Percentiles rank a stretch among this genome's conserved stretches.
Conservation (phyloP, 2,329 filamentous ascomycete species). For the Paraphaeosphaeria minitans region DNA sequence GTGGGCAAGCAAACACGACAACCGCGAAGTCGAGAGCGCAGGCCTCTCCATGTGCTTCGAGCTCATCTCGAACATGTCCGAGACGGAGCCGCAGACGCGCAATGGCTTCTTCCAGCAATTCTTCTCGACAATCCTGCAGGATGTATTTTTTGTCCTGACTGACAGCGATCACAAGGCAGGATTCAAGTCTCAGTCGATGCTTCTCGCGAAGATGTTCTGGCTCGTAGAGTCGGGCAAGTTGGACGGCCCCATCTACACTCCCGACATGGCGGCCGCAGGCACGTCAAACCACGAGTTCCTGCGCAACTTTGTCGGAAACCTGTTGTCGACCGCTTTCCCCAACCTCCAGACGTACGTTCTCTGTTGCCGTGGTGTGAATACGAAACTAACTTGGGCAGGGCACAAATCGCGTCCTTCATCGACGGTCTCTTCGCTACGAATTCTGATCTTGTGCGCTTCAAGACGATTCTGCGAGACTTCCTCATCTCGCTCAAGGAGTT, state of each 20-base stretch:
- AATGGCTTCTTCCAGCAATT: slow-evolving; percentile 98
- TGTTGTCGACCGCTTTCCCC: slow-evolving; percentile 88
- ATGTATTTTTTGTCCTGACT: slow-evolving; percentile 97
- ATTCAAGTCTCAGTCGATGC: slow-evolving; percentile 96
- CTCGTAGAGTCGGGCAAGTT: slow-evolving; percentile 91
- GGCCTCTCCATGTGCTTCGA: slow-evolving; percentile 98
- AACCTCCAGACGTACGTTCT: slow-evolving; percentile 83
- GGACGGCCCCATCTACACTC: slow-evolving; percentile 84
- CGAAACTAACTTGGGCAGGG: slow-evolving; percentile 57
- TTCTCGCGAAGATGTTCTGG: slow-evolving; percentile 94
- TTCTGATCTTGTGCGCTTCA: slow-evolving; percentile 90
- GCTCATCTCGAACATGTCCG: slow-evolving; percentile 95
- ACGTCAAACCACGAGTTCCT: slow-evolving; percentile 92
- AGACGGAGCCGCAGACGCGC: slow-evolving; percentile 82
- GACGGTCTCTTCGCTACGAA: slow-evolving; percentile 87
- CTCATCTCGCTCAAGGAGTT: slow-evolving; percentile 97
- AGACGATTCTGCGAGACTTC: slow-evolving; percentile 94
- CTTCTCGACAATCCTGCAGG: slow-evolving; percentile 92
- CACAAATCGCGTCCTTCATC: slow-evolving; percentile 89
- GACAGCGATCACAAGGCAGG: slow-evolving; percentile 98
- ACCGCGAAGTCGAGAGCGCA: slow-evolving; percentile 94
- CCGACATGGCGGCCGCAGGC: slow-evolving; percentile 80
- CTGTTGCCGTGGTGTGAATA: not conserved
- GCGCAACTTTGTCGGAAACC: slow-evolving; percentile 80
- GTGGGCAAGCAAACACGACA: slow-evolving; percentile 99